Base-by-base conservation (phyloP, 768 basidiomycete species). In the Boletus coccyginus region DNA sequence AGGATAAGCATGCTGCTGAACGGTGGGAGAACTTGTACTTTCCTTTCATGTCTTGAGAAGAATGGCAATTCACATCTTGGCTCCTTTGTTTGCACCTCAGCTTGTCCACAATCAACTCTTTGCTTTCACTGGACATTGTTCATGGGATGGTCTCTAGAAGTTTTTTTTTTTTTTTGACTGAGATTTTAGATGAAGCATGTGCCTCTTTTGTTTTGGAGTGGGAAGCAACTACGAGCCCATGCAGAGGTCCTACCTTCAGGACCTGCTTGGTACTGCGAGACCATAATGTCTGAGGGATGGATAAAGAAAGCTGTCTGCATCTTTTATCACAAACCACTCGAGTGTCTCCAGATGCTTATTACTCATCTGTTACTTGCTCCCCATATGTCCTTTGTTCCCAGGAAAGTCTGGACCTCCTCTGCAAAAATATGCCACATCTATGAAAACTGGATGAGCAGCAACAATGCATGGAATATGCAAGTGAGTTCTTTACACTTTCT, bases 1-100 rank as follows among this genome's bases (percentile, higher is more conserved):
- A 33, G 16, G 70, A 75, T 46, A 14, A 58, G 32, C 56, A 63
- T 58, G 58, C 68, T 5, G 27, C 50, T 1, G n/a, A 65, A 27
- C 32, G 68, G 12, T 45, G 31, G 17, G 21, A 57, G 1, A 73
- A 72, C 21, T 19, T 51, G 8, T 51, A 51, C 19, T 51, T 21
- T 19, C 50, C 40, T 7, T 51, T 32, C 5, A 19, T 19, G 2
- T 51, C 50, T 3, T 2, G 8, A 21, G 17, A 47, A 21, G 46
- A 47, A 9, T 47, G 46, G 46, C 46, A 47, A 32, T 21, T 47
- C 9, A 19, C 32, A 6, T 47, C 46, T 16, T 47, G 46, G 46
- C n/a, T 33, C 32, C 32, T 47, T 14, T 13, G 19, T 32, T 47
- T 32, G 8, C 19, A 2, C 13, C 32, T 47, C 32, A 47, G 46